Evolutionary conservation across 23 red algal species (phyloP), one percentile per base, ranked within the genome.

Genomic region (Gracilariopsis chorda): DNA sequence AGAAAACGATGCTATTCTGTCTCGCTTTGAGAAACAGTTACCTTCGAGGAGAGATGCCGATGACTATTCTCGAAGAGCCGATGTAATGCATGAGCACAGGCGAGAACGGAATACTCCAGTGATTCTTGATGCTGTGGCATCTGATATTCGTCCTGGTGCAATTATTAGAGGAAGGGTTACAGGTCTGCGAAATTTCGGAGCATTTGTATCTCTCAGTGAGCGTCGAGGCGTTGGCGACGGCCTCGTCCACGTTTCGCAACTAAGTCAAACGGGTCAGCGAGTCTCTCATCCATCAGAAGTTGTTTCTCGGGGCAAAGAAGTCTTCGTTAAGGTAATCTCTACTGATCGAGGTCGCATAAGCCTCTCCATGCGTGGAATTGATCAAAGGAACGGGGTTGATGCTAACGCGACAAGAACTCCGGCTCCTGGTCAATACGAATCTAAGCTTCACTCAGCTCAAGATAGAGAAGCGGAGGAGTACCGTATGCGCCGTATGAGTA

Each of bases 241-340:
- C 33, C 84, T 96, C 13, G 82, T 93, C 25, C 94, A 96, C 47
- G 77, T 93, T 48, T 86, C 86, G 16, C 68, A 96, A 72, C 88
- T 96, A 34, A 47, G 23, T 32, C 41, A 39, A 63, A 40, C 51
- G 11, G 63, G 83, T 3, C 46, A 63, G 24, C 67, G 82, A 45
- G 53, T 88, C 6, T 55, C 77, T 4, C 68, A 92, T 72, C 88
- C 89, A 34, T 78, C 79, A 32, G 69, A 96, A 40, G 21, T 93
- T 48, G 42, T 93, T 25, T 48, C 84, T 24, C 55, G 78, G 35
- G 87, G 88, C 17, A 47, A 92, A 51, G 11, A 40, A 5, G 71
- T 96, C 8, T 92, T 84, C 51, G 88, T 96, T 10, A 96, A 83
- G 47, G 71, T 96, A 37, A 23, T 83, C 20, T n/a, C 34, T 44